Conservation (phyloP, 2,329 filamentous ascomycete genomes). For the Fusarium dlaminii region DNA sequence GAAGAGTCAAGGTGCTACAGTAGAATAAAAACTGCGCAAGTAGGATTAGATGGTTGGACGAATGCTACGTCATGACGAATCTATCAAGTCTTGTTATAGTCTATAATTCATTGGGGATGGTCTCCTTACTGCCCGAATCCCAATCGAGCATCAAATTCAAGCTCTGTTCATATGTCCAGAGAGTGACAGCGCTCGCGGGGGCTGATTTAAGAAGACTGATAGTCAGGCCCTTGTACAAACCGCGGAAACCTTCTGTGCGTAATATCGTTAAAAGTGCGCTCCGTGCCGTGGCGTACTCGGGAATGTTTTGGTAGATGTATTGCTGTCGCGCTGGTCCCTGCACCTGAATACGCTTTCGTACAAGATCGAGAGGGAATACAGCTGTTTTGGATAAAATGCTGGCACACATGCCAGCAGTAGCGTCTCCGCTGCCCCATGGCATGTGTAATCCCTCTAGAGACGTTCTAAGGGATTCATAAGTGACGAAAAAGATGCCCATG, state of each 20-base stretch:
- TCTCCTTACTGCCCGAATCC: slow-evolving; percentile 45
- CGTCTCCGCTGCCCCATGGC: slow-evolving; percentile 82
- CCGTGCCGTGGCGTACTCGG: slow-evolving; percentile 77
- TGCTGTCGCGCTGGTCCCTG: slow-evolving; percentile 84
- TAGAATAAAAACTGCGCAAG: slow-evolving; percentile 18
- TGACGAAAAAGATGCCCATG: slow-evolving; percentile 95
- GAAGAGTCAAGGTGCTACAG: not conserved
- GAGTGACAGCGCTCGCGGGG: slow-evolving; percentile 89
- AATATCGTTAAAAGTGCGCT: slow-evolving; percentile 75
- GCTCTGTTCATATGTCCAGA: slow-evolving; percentile 91
- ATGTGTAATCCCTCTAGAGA: slow-evolving; percentile 65
- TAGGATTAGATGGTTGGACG: not conserved
- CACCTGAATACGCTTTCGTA: slow-evolving; percentile 92
- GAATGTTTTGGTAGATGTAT: slow-evolving; percentile 90
- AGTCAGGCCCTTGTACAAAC: slow-evolving; percentile 86
- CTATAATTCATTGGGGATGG: slow-evolving; percentile 36
- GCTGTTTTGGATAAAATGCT: slow-evolving; percentile 86
- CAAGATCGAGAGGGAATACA: slow-evolving; percentile 92
- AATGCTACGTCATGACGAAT: slow-evolving; percentile 19
- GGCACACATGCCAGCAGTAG: slow-evolving; percentile 81
- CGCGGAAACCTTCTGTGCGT: slow-evolving; percentile 76
- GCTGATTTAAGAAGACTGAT: slow-evolving; percentile 94
- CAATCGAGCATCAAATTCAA: slow-evolving; percentile 66
- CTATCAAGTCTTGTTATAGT: slow-evolving; percentile 35
- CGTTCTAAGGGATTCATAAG: slow-evolving; percentile 80